These are phyloP conservation scores for Oleoguttula mirabilis DNA, from an alignment of 495 filamentous ascomycete species.

Conservation along the genomic window DNA sequence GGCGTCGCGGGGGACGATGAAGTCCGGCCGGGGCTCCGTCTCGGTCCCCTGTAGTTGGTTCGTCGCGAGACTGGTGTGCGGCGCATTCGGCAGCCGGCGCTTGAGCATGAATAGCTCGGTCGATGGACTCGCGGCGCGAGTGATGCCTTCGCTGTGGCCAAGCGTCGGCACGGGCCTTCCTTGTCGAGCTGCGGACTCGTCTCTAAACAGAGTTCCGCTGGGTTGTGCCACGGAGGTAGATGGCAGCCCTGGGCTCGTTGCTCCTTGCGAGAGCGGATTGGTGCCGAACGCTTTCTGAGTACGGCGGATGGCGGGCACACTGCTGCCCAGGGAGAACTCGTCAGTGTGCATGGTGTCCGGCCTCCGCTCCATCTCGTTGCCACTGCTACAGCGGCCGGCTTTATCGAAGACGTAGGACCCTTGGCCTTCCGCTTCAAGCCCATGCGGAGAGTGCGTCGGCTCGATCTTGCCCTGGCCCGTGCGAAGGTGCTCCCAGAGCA, in stretches of 20 bases:
- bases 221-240: slow-evolving; percentile 9
- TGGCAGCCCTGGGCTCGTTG: neutral
- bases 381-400: neutral
- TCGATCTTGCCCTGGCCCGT: slow-evolving; percentile 4
- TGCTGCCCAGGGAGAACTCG: too few species aligned
- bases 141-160: slow-evolving; percentile 5
- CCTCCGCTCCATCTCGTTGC: neutral
- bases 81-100: slow-evolving; percentile 7
- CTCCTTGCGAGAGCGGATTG: neutral
- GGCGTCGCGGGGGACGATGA: neutral
- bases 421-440: slow-evolving; percentile 1
- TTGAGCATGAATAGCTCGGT: slow-evolving; percentile 14
- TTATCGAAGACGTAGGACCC: neutral
- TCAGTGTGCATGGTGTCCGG: too few species aligned
- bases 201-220: neutral
- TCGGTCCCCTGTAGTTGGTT: neutral
- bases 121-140: neutral
- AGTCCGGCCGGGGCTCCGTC: neutral
- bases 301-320: too few species aligned
- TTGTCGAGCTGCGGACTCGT: neutral
- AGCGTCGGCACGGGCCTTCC: slow-evolving; percentile 1
- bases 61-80: slow-evolving; percentile 4
- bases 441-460: slow-evolving; percentile 6
- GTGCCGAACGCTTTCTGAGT: neutral
- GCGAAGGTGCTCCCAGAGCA: slow-evolving; percentile 8